Base-by-base conservation (phyloP, 345 rosid species). In the Moringa oleifera region DNA sequence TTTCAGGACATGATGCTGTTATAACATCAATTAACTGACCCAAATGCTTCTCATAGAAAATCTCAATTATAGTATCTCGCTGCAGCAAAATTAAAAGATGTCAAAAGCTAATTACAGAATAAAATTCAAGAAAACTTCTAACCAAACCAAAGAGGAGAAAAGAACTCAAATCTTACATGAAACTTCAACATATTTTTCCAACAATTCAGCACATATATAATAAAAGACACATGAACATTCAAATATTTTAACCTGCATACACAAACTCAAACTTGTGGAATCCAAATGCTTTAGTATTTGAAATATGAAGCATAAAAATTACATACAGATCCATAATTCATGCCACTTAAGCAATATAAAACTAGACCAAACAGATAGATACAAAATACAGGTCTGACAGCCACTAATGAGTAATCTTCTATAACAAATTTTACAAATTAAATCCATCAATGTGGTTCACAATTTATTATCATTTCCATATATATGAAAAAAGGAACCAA, bases 11-110 rank as follows among this genome's bases (percentile, higher is more conserved):
- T 15, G 99, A 83, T 68, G 83, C 83, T 55, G 83, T 76, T 62
- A 95, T 91, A 60, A 95, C 86, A 70, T 91, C 97, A 68, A 95
- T 82, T 62, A 95, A 80, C 71, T 85, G 93, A 64, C 73, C 82
- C 82, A 95, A 74, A 77, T 95, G 96, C 77, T 83, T 91, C 86
- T 95, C 97, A 67, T 82, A 95, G 82, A 95, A 95, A 37, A 87
- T 91, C 71, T 95, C 97, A 73, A 88, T 73, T 60, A 89, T 77
- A 63, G 69, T 78, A 57, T 87, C 96, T 75, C 90, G 88, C 99
- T 95, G 93, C 88, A 71, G 64, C 47, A 76, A 64, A 63, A 18
- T 22, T 36, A 75, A 59, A 28, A 12, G 17, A 60, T 23, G 41
- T 55, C 51, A 63, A 65, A 45, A 23, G 22, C 66, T 12, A 37